These are phyloP conservation scores for Metschnikowia drakensbergensis DNA, from an alignment of 805 yeast species.

Conservation along the genomic window DNA sequence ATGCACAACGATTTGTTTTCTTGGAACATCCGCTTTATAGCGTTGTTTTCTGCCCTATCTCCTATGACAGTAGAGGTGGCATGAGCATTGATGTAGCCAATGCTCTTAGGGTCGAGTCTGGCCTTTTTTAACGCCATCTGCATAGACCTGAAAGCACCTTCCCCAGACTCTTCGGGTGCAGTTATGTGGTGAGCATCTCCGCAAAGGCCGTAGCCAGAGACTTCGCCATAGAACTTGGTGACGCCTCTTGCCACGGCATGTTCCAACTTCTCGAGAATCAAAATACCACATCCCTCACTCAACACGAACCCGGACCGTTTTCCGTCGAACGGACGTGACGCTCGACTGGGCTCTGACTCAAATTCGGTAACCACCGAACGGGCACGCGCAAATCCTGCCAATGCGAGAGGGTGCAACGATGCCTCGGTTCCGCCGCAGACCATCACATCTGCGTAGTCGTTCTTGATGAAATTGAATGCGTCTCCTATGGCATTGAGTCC, in stretches of 20 bases:
- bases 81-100: conserved; percentile 89
- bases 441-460: conserved; percentile 81
- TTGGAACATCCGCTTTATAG: conserved; percentile 55
- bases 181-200: conserved; percentile 95
- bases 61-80: conserved; percentile 93
- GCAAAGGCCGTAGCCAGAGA: conserved; percentile 83
- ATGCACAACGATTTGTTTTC: conserved; percentile 44
- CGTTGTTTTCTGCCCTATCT: conserved; percentile 80
- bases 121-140: conserved; percentile 60
- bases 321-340: conserved; percentile 86
- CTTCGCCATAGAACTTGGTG: conserved; percentile 66
- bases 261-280: conserved; percentile 71
- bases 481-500: conserved; percentile 94
- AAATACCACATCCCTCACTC: conserved; percentile 87
- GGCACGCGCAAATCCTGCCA: conserved; percentile 90
- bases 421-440: conserved; percentile 95
- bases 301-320: conserved; percentile 82
- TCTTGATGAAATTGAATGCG: conserved; percentile 73
- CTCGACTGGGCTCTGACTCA: conserved; percentile 57
- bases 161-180: conserved; percentile 78
- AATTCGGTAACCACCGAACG: conserved; percentile 66
- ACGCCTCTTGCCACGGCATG: conserved; percentile 65
- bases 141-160: conserved; percentile 86
- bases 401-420: conserved; percentile 76
- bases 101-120: conserved; percentile 40